Evolutionary conservation across 805 yeast species (phyloP).

Genomic region (Zygosaccharomyces kombuchaensis): DNA sequence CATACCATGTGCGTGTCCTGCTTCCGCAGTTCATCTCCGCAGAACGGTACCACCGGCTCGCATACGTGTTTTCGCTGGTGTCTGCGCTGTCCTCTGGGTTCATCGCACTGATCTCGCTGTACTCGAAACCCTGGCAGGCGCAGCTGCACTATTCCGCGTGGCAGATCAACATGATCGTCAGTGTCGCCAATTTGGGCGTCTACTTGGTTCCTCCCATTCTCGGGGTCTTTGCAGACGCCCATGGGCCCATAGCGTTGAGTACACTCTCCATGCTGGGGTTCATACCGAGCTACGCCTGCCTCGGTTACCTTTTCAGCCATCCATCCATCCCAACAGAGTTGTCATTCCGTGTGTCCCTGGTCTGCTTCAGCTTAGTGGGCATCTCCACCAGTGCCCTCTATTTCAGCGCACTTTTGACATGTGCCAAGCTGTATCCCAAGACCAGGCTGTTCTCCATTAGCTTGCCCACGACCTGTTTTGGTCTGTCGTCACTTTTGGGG

Average conservation of each 20-base stretch:
- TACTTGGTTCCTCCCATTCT: conserved; percentile 77
- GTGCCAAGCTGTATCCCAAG: conserved; percentile 80
- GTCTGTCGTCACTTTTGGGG: conserved; percentile 72
- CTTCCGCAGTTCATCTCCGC: conserved; percentile 42
- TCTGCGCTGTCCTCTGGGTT: conserved; percentile 80
- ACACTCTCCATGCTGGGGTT: conserved; percentile 55
- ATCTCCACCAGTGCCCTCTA: conserved; percentile 69
- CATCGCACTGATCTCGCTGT: conserved; percentile 75
- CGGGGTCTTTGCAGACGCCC: conserved; percentile 80
- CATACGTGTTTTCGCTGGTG: conserved; percentile 54
- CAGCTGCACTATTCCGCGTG: conserved; percentile 60
- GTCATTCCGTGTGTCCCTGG: conserved; percentile 38
- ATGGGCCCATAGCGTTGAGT: conserved; percentile 73
- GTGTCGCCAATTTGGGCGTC: conserved; percentile 72
- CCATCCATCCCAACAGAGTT: conserved; percentile 18
- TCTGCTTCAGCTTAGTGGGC: conserved; percentile 58
- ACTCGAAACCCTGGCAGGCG: conserved; percentile 61
- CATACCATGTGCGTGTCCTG: conserved; percentile 42
- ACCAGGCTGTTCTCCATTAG: conserved; percentile 78
- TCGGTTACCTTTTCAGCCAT: conserved; percentile 40
- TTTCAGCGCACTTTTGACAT: conserved; percentile 67
- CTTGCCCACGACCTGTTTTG: conserved; percentile 84
- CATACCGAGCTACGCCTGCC: conserved; percentile 58
- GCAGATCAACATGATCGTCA: conserved; percentile 67
- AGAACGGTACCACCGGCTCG: conserved; percentile 39